Percentiles rank a stretch among this genome's conserved stretches.
These are phyloP conservation scores for Cyberlindnera veronae DNA, from an alignment of 805 yeast species.

Conservation along the genomic window DNA sequence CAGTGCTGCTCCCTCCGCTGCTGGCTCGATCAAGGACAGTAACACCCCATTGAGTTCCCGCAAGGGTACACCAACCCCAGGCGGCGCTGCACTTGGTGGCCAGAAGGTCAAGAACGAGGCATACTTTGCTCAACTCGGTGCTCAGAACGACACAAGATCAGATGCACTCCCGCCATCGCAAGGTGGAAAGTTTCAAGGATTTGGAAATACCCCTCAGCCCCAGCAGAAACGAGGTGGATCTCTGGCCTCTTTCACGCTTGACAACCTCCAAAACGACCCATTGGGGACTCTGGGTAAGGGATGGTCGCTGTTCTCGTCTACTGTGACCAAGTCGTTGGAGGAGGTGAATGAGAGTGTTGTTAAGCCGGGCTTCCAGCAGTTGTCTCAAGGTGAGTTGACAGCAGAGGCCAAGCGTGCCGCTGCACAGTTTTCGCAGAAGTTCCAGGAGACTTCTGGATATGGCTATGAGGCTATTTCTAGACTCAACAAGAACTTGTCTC, in stretches of 20 bases:
- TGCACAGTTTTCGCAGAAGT: conserved; percentile 91
- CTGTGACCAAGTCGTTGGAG: conserved; percentile 76
- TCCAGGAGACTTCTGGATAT: conserved; percentile 80
- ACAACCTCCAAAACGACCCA: conserved; percentile 78
- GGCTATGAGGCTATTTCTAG: conserved; percentile 62
- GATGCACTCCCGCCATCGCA: conserved; percentile 83
- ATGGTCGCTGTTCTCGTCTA: conserved; percentile 89
- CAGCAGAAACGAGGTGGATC: conserved; percentile 34
- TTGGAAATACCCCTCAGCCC: conserved; percentile 76
- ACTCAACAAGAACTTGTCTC: conserved; percentile 34
- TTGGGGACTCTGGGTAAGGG: conserved; percentile 88
- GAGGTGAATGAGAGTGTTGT: conserved; percentile 88
- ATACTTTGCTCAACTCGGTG: conserved; percentile 79
- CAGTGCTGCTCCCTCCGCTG: conserved; percentile 2
- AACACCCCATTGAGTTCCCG: conserved; percentile 37
- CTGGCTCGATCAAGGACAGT: conserved; percentile 1
- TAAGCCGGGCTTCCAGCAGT: conserved; percentile 83
- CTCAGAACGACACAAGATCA: conserved; percentile 67
- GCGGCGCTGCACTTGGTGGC: conserved; percentile 22
- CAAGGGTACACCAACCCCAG: conserved; percentile 35
- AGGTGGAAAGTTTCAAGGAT: conserved; percentile 91
- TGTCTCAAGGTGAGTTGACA: conserved; percentile 76
- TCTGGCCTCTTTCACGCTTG: conserved; percentile 55
- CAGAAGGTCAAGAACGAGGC: conserved; percentile 62
- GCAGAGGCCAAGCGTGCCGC: conserved; percentile 88